phyloP scores from a whole-genome alignment of 441 rosid species.

The Euphorbia corollata region DNA sequence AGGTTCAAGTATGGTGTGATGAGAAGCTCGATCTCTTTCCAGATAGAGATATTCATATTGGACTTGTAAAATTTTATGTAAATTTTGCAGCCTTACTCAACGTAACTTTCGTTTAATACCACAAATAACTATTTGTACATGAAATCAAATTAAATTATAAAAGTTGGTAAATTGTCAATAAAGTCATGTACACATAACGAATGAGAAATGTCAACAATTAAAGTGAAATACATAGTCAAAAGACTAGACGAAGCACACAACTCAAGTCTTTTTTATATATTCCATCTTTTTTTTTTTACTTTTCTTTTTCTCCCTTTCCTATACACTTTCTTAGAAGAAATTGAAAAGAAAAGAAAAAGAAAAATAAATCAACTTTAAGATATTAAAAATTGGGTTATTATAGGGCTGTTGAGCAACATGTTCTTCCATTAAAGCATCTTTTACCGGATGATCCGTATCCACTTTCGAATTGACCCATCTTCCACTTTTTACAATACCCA shows the following conservation, averaged over 20 bases:
- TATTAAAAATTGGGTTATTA: conserved; percentile 7
- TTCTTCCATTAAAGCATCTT: conserved; percentile 25
- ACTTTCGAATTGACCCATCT: conserved; percentile 26
- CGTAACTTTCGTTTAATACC: too few relatives aligned
- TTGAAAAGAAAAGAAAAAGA: not conserved
- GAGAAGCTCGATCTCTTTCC: too few relatives aligned
- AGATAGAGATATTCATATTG: too few relatives aligned
- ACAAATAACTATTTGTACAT: too few relatives aligned
- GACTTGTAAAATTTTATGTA: too few relatives aligned
- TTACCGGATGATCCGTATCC: conserved; percentile 31
- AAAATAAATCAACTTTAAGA: too few relatives aligned
- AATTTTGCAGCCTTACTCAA: too few relatives aligned
- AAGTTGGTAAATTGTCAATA: conserved; percentile 16
- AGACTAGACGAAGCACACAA: conserved; percentile 20
- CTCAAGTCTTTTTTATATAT: conserved; percentile 13
- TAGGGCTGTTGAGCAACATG: conserved; percentile 24
- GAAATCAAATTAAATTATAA: too few relatives aligned
- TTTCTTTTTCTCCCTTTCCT: not conserved
- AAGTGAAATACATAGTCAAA: conserved; percentile 15
- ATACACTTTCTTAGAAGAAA: conserved; percentile 8
- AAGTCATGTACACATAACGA: conserved; percentile 13
- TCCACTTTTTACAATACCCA: conserved; percentile 9
- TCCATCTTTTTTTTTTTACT: conserved; percentile 15
- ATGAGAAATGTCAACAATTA: conserved; percentile 23
- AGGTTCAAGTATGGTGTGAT: too few relatives aligned